Conservation (phyloP, 2,329 filamentous ascomycete genomes). For the Aureobasidium sp. region DNA sequence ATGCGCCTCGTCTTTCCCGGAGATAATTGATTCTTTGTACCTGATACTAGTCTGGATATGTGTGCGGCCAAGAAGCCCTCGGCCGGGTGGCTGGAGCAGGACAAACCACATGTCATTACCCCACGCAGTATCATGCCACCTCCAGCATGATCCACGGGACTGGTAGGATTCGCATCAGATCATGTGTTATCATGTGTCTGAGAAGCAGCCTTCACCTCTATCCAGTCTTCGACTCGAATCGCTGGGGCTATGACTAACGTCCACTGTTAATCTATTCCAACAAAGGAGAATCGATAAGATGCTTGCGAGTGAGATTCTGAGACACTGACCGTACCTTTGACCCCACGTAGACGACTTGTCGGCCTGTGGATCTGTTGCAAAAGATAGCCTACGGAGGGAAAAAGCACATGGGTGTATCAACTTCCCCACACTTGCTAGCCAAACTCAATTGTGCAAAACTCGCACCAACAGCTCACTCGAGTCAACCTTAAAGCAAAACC, state of each 20-base stretch:
- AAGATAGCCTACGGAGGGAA: slow-evolving; percentile 1
- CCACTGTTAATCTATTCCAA: background rate
- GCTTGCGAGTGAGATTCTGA: background rate
- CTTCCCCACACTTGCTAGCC: background rate
- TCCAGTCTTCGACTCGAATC: background rate
- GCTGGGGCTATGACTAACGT: background rate
- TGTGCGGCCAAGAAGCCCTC: background rate
- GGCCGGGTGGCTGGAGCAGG: background rate
- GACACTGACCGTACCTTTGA: background rate
- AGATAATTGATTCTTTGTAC: background rate
- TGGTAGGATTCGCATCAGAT: background rate
- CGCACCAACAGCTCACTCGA: background rate
- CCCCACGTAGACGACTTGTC: background rate
- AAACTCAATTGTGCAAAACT: background rate
- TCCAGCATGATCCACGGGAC: background rate
- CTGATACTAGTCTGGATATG: background rate
- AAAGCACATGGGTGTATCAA: background rate
- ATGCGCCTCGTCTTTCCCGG: background rate
- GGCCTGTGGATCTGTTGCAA: background rate
- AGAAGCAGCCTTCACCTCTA: background rate
- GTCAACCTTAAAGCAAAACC: background rate
- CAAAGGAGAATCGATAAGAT: background rate
- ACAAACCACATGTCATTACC: background rate
- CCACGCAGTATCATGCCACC: background rate
- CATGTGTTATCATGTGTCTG: background rate